phyloP scores from a whole-genome alignment of 2,329 filamentous ascomycete genomes.

The Fusarium musae region DNA sequence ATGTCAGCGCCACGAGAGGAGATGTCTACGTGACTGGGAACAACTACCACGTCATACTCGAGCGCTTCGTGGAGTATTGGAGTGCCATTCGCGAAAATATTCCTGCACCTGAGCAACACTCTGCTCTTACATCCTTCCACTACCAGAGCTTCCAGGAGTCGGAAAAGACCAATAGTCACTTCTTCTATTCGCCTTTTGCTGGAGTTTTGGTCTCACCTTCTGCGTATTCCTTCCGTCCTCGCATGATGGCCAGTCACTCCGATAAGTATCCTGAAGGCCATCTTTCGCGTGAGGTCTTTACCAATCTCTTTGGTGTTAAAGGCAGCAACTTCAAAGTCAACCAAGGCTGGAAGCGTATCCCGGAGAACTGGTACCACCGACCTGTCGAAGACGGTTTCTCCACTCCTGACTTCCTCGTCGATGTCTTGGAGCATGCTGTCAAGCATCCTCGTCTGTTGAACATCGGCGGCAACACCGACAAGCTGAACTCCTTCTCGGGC shows the following conservation, averaged over 20 bases:
- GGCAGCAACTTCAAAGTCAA: slow-evolving; percentile 13
- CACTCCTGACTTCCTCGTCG: neutral
- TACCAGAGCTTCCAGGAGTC: slow-evolving; percentile 54
- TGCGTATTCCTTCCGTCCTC: neutral
- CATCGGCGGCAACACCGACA: slow-evolving; percentile 3
- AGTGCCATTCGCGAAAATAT: slow-evolving; percentile 11
- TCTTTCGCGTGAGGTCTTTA: slow-evolving; percentile 1
- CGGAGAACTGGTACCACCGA: slow-evolving; percentile 10
- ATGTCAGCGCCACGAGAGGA: slow-evolving; percentile 60
- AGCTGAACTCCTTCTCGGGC: neutral
- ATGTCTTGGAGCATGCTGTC: neutral
- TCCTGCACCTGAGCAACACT: slow-evolving; percentile 12
- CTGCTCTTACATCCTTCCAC: slow-evolving; percentile 40
- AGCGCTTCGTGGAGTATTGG: slow-evolving; percentile 52
- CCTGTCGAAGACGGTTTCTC: neutral
- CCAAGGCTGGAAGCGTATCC: slow-evolving; percentile 10
- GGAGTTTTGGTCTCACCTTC: slow-evolving; percentile 2
- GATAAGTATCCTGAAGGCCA: slow-evolving; percentile 4
- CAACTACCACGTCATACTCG: slow-evolving; percentile 60
- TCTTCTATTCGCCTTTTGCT: neutral
- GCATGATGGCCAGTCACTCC: slow-evolving; percentile 19
- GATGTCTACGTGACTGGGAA: slow-evolving; percentile 64
- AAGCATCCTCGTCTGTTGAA: slow-evolving; percentile 4
- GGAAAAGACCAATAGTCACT: neutral
- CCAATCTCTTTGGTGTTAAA: slow-evolving; percentile 6